Conservation (phyloP, 805 yeast species). For the Lipomyces lipofer region DNA sequence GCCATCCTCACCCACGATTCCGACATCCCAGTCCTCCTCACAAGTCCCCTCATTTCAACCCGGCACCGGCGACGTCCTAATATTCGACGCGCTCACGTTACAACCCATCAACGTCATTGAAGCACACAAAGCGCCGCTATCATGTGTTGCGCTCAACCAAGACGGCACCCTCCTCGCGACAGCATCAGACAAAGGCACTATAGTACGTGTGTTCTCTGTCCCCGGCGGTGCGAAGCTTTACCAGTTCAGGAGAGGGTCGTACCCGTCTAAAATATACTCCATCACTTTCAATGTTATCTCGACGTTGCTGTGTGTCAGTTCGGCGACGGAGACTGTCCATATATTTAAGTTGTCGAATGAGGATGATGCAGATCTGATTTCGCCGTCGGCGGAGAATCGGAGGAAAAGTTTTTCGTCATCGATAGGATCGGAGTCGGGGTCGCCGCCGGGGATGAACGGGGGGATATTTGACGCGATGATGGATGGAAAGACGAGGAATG, state of each 20-base stretch:
- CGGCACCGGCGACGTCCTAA: slow-evolving; percentile 62
- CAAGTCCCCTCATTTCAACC: slow-evolving; percentile 21
- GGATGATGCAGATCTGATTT: slow-evolving; percentile 16
- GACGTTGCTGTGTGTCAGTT: slow-evolving; percentile 73
- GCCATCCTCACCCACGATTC: slow-evolving; percentile 28
- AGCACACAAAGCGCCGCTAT: slow-evolving; percentile 80
- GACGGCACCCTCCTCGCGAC: slow-evolving; percentile 85
- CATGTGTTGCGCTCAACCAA: slow-evolving; percentile 63
- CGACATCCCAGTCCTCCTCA: slow-evolving; percentile 15
- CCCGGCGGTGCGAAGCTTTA: slow-evolving; percentile 54
- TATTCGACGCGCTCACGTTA: slow-evolving; percentile 73
- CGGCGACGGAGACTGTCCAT: slow-evolving; percentile 90
- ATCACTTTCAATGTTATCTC: slow-evolving; percentile 73
- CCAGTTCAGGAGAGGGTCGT: slow-evolving; percentile 83
- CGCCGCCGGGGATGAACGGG: slow-evolving; percentile 30
- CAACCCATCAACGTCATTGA: slow-evolving; percentile 78
- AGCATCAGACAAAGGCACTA: slow-evolving; percentile 86
- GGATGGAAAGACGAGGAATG: slow-evolving; percentile 30
- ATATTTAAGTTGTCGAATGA: slow-evolving; percentile 69
- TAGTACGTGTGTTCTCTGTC: slow-evolving; percentile 76
- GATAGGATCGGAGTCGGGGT: slow-evolving; percentile 26
- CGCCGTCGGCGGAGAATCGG: slow-evolving; percentile 17
- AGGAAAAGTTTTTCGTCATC: slow-evolving; percentile 27
- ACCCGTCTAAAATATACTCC: slow-evolving; percentile 76
- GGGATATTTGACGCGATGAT: slow-evolving; percentile 32